These are phyloP conservation scores for Tylopilus sp. DNA, from an alignment of 768 basidiomycete genomes.

Conservation along the genomic window DNA sequence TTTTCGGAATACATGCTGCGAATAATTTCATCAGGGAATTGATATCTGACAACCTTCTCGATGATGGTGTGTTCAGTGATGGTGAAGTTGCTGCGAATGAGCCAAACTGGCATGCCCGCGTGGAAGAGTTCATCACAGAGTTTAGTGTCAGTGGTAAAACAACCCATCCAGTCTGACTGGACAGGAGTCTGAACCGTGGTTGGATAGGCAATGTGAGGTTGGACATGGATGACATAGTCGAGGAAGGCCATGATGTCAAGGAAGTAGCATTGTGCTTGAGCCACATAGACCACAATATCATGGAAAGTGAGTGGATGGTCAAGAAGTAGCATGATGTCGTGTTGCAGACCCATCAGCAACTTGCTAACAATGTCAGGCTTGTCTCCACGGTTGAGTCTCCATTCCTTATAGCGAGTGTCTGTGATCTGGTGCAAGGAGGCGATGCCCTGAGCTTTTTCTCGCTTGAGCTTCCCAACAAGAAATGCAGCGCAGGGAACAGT, in stretches of 20 bases:
- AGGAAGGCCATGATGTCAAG: background rate
- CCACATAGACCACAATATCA: background rate
- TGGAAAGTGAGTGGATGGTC: background rate
- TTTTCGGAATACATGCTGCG: no score
- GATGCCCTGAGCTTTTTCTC: background rate
- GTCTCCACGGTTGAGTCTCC: background rate
- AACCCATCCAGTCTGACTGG: background rate
- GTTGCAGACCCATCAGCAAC: background rate
- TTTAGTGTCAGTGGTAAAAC: background rate
- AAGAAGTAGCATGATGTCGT: background rate
- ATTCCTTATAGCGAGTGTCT: background rate
- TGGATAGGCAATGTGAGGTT: background rate
- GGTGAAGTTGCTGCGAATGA: background rate
- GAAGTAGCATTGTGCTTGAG: background rate
- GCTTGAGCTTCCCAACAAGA: background rate
- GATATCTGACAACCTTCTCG: background rate
- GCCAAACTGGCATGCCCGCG: background rate
- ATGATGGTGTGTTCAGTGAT: background rate
- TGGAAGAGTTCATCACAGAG: background rate
- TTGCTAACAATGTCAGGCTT: background rate
- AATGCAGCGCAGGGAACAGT: background rate
- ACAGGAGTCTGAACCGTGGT: background rate
- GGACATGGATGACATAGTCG: background rate
- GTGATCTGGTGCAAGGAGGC: background rate
- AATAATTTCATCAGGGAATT: background rate